Evolutionary conservation across 805 yeast genomes (phyloP), one percentile per base, ranked within the genome.

Genomic region (Myxozyma lipomycoides): DNA sequence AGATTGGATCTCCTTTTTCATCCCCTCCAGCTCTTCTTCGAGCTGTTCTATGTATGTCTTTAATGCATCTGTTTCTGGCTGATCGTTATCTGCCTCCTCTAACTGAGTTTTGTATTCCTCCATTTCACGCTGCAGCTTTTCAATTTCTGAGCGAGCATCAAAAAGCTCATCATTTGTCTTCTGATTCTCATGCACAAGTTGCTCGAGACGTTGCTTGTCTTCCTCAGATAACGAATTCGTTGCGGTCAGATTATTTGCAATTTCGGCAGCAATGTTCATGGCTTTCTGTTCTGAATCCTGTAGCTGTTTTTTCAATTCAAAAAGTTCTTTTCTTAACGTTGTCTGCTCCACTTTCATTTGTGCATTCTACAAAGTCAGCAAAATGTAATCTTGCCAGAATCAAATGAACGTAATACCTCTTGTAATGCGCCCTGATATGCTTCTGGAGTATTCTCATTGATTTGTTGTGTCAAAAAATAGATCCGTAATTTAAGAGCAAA

Each of bases 401-500:
- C 12, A 28, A 28, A 28, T 12, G 9, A n/a, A 9, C 10, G 7
- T 7, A 23, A 7, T 30, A 44, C 51, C 53, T 55, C 46, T 30
- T 57, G 45, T 6, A 51, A 17, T 3, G 53, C 46, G 3, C 28
- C 37, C 10, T 34, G 32, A 24, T 43, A 32, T 19, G 46, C 57
- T 25, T 60, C 61, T 3, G 60, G 55, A 15, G 62, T 52, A 15
- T 40, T 44, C 4, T 45, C 44, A 15, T 51, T 41, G 18, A 59
- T 23, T 21, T 49, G 50, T 26, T 58, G 46, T 17, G 42, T 40
- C 17, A 60, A 43, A 38, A 44, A 47, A 28, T 28, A 55, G 15
- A 61, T 49, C 40, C 46, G 40, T 19, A 61, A 26, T 42, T 61
- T 61, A 24, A 61, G 40, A 2, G 44, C 48, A 42, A 61, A 56